Evolutionary conservation across 345 rosid species (phyloP).

Genomic region (Ceriops zippeliana): DNA sequence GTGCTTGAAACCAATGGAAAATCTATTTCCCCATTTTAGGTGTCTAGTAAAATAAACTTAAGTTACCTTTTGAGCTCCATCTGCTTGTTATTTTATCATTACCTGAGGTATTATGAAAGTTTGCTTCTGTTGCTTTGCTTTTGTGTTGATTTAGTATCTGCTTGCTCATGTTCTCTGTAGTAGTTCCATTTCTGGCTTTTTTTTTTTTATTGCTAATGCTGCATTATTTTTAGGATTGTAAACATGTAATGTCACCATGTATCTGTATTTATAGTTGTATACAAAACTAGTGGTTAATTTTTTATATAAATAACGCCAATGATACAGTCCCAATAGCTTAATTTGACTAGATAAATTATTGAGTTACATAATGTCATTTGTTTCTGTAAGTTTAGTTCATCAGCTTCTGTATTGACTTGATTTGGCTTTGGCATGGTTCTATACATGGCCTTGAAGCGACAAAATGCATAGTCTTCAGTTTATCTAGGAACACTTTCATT

Average conservation of each 20-base stretch:
- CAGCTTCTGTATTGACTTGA: too few species aligned
- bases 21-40: background rate
- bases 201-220: background rate
- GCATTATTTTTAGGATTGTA: background rate
- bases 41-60: background rate
- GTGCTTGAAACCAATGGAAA: background rate
- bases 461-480: background rate
- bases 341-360: too few species aligned
- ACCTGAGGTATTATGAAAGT: background rate
- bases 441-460: too few species aligned
- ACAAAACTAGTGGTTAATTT: too few species aligned
- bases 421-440: too few species aligned
- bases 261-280: too few species aligned
- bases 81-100: background rate
- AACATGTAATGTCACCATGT: too few species aligned
- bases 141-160: background rate
- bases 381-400: too few species aligned
- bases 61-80: background rate
- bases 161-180: background rate
- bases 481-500: background rate
- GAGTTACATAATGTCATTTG: too few species aligned
- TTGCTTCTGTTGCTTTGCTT: slow-evolving; percentile 3
- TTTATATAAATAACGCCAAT: too few species aligned
- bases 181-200: background rate
- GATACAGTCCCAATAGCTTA: too few species aligned